Conservation (phyloP, 2,329 filamentous ascomycete genomes). For the Magnaporthiopsis rhizophila region DNA sequence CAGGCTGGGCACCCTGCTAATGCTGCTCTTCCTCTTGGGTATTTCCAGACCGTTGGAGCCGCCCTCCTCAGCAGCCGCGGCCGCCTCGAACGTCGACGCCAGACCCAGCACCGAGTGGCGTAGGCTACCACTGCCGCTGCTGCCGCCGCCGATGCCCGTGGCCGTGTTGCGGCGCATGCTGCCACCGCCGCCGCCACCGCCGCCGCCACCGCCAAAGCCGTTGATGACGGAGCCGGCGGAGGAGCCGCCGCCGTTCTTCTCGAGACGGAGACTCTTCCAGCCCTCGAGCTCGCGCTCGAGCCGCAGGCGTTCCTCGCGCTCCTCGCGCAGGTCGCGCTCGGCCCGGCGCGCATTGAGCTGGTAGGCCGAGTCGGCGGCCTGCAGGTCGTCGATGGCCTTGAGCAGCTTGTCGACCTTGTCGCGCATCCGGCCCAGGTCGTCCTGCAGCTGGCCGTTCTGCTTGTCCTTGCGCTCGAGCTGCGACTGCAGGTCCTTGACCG, state of each 20-base stretch:
- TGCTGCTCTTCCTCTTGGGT: slow-evolving; percentile 58
- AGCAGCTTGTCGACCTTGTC: slow-evolving; percentile 90
- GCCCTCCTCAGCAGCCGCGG: slow-evolving; percentile 33
- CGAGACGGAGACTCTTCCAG: slow-evolving; percentile 68
- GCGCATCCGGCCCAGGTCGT: slow-evolving; percentile 76
- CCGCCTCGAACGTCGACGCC: slow-evolving; percentile 6
- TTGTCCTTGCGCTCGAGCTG: slow-evolving; percentile 94
- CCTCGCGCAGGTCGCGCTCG: slow-evolving; percentile 83
- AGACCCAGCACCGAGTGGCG: slow-evolving; percentile 18
- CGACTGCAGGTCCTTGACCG: slow-evolving; percentile 83
- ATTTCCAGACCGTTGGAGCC: slow-evolving; percentile 51
- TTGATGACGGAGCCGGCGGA: slow-evolving; percentile 16
- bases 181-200: slow-evolving; percentile 14
- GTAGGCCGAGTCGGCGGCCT: slow-evolving; percentile 73
- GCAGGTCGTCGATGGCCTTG: slow-evolving; percentile 85
- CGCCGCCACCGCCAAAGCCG: slow-evolving; percentile 17
- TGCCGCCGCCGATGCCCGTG: slow-evolving; percentile 14
- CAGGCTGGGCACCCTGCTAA: slow-evolving; percentile 56
- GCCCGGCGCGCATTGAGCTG: slow-evolving; percentile 78
- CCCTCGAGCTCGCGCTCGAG: slow-evolving; percentile 85
- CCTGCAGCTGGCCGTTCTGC: slow-evolving; percentile 68
- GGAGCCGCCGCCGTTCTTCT: slow-evolving; percentile 37
- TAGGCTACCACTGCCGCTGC: slow-evolving; percentile 17
- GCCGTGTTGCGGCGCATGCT: slow-evolving; percentile 2
- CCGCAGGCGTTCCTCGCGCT: slow-evolving; percentile 69